Evolutionary conservation across 208 protist species (phyloP).

Genomic region (Acanthamoeba triangularis): DNA sequence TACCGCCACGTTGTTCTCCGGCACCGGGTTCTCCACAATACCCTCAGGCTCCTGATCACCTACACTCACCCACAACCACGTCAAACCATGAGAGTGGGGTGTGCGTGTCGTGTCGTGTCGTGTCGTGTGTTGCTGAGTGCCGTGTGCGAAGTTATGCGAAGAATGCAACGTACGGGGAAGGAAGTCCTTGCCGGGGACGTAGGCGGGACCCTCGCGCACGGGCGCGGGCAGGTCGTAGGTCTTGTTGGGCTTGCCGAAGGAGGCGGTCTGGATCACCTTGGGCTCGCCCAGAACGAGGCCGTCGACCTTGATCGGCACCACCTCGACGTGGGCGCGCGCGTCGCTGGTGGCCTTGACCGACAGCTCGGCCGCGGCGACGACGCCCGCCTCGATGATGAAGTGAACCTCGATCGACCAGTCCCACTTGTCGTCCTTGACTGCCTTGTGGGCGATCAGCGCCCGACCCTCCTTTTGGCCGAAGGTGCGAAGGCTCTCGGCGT

Average conservation of each 20-base stretch:
- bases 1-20: constrained; percentile 14
- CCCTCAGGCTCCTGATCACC: background rate
- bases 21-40: background rate
- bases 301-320: background rate
- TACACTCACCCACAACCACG: background rate
- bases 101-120: no score
- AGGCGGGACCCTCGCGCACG: background rate
- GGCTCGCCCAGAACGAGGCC: background rate
- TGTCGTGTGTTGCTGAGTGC: no score
- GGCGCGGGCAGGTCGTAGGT: background rate
- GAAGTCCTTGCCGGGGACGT: background rate
- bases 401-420: background rate
- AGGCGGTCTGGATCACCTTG: background rate
- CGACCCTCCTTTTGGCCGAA: background rate
- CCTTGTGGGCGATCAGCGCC: background rate
- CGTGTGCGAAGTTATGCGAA: background rate
- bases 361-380: background rate
- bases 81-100: background rate
- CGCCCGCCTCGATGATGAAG: constrained; percentile 35
- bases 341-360: constrained; percentile 14
- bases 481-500: constrained; percentile 1
- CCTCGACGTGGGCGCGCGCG: background rate
- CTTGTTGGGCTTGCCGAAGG: constrained; percentile 10
- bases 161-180: background rate
- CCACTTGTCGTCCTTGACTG: background rate